These are phyloP conservation scores for Brassica hybrid DNA, from an alignment of 441 rosid species.

Conservation along the genomic window DNA sequence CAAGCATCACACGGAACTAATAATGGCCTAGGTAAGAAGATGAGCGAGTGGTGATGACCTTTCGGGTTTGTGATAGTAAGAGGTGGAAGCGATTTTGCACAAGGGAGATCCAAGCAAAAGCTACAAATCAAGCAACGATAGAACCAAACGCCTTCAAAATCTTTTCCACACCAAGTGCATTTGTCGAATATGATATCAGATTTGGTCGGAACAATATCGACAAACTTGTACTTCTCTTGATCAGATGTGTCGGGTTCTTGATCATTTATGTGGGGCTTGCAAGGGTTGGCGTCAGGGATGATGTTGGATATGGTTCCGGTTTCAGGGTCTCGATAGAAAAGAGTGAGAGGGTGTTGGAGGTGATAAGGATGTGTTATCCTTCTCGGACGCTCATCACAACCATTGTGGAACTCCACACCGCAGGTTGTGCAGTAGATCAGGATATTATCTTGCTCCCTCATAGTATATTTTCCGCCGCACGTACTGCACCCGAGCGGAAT, in stretches of 20 bases:
- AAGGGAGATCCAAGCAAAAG: slow-evolving; percentile 18
- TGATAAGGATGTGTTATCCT: slow-evolving; percentile 19
- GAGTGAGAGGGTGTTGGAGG: slow-evolving; percentile 23
- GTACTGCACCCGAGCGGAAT: background rate
- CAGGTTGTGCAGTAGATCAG: background rate
- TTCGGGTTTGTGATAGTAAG: slow-evolving; percentile 6
- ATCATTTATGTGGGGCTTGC: background rate
- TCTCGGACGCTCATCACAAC: background rate
- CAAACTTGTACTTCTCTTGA: background rate
- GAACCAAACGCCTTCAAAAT: background rate
- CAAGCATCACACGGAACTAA: slow-evolving; percentile 20
- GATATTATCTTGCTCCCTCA: background rate
- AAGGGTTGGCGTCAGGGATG: background rate
- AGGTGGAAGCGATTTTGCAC: background rate
- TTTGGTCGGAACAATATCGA: background rate
- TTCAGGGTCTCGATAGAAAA: background rate
- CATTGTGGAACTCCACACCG: background rate
- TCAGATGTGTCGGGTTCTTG: background rate
- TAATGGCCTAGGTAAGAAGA: slow-evolving; percentile 7
- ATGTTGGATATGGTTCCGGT: background rate
- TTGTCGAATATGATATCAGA: background rate
- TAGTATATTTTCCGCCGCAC: background rate
- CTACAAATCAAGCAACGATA: slow-evolving; percentile 13
- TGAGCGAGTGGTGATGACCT: slow-evolving; percentile 12
- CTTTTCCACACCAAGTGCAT: slow-evolving; percentile 16